A percentile compares a stretch with the other conserved stretches of the same genome.
Conservation (phyloP, 2,329 filamentous ascomycete genomes). For the Cladophialophora bantiana region DNA sequence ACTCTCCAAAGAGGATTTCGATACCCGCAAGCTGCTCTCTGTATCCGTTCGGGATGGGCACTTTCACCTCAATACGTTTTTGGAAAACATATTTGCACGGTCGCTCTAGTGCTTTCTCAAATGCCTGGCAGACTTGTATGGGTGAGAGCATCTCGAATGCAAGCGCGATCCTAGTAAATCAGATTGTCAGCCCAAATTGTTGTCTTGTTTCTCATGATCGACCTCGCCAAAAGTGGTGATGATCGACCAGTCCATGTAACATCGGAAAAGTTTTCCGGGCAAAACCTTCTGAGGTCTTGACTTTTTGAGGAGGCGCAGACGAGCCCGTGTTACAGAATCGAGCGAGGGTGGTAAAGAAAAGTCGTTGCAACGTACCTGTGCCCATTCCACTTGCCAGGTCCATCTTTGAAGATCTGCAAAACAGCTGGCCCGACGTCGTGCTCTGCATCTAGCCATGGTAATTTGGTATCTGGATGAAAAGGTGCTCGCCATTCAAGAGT, state of each 20-base stretch:
- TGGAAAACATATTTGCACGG: constrained; percentile 79
- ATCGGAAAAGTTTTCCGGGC: not conserved
- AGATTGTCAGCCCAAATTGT: constrained; percentile 9
- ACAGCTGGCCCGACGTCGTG: constrained; percentile 94
- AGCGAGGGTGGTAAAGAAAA: not conserved
- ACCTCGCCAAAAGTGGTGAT: not conserved
- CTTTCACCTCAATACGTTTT: constrained; percentile 77
- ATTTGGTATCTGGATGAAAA: constrained; percentile 84
- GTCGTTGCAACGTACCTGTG: constrained; percentile 61
- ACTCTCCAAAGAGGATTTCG: constrained; percentile 65
- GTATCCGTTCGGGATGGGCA: constrained; percentile 87
- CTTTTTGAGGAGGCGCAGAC: not conserved
- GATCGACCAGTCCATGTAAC: constrained; percentile 3
- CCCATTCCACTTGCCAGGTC: constrained; percentile 80
- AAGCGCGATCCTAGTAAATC: constrained; percentile 72
- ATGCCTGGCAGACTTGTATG: constrained; percentile 78
- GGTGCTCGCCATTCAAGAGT: constrained; percentile 93
- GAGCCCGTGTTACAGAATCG: not conserved
- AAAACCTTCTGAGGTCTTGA: not conserved
- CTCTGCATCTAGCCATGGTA: constrained; percentile 96
- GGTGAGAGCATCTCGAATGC: constrained; percentile 91
- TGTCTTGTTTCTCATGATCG: not conserved
- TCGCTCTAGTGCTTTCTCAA: constrained; percentile 77
- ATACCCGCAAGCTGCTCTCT: constrained; percentile 79
- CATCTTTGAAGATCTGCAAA: constrained; percentile 94